Evolutionary conservation across 805 yeast species (phyloP).

Genomic region (Candida insectorum): DNA sequence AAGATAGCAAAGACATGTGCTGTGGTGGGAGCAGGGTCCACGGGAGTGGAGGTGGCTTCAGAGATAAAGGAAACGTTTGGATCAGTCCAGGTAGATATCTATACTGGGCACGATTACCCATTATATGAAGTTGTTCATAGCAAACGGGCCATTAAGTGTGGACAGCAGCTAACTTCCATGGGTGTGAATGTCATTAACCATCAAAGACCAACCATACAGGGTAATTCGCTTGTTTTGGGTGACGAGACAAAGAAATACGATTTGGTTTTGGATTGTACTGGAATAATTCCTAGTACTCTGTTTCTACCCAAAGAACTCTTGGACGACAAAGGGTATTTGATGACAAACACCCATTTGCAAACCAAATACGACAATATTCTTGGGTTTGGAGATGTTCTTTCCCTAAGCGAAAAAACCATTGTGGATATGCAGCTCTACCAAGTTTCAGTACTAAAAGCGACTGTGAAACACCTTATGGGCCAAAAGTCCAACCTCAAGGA

Average conservation of each 20-base stretch:
- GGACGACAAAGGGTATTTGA: constrained; percentile 25
- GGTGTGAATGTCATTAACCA: constrained; percentile 23
- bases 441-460: constrained; percentile 10
- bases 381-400: constrained; percentile 35
- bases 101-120: constrained; percentile 21
- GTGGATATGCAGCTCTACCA: constrained; percentile 26
- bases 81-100: constrained; percentile 18
- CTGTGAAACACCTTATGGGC: constrained; percentile 3
- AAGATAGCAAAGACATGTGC: constrained; percentile 26
- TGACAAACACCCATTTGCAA: constrained; percentile 22
- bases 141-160: constrained; percentile 15
- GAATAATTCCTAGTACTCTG: constrained; percentile 27
- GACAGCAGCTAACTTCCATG: constrained; percentile 12
- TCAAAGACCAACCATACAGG: constrained; percentile 9
- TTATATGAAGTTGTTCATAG: too few species aligned
- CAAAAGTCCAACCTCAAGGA: neutral
- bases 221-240: too few species aligned
- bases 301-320: constrained; percentile 22
- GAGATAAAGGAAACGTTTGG: constrained; percentile 28
- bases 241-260: constrained; percentile 21
- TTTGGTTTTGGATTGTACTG: constrained; percentile 25
- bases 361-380: constrained; percentile 25
- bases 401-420: constrained; percentile 19
- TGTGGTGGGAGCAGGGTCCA: constrained; percentile 35
- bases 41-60: constrained; percentile 38